Conservation (phyloP, 306 rosid genomes). For the Fagus sylvatica region DNA sequence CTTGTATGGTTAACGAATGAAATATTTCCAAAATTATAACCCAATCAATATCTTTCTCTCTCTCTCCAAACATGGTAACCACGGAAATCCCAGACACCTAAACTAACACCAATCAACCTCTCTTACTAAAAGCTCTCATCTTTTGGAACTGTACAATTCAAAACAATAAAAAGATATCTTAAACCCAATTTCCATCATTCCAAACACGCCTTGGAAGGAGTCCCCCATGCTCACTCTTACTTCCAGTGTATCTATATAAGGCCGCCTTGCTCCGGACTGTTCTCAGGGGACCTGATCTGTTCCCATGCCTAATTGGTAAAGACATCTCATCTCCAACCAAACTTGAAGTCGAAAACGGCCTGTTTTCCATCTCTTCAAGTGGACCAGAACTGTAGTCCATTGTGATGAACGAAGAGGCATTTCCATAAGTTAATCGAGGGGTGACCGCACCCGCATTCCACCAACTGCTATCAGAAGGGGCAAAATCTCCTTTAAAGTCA, state of each 20-base stretch:
- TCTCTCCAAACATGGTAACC: conserved; percentile 37
- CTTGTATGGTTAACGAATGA: conserved; percentile 58
- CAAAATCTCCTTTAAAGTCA: conserved; percentile 62
- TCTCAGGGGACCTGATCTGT: conserved; percentile 86
- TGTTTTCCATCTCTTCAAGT: conserved; percentile 73
- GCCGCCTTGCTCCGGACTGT: conserved; percentile 71
- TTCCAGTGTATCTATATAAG: conserved; percentile 54
- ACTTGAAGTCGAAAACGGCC: conserved; percentile 70
- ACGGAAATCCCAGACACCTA: conserved; percentile 41
- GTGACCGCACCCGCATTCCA: conserved; percentile 68
- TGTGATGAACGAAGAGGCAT: conserved; percentile 65
- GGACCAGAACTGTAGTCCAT: conserved; percentile 92
- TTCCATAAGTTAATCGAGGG: conserved; percentile 56
- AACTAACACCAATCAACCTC: conserved; percentile 37
- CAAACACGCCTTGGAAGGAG: conserved; percentile 52
- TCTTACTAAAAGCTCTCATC: conserved; percentile 29
- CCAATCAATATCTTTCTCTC: conserved; percentile 29
- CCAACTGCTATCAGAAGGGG: conserved; percentile 79
- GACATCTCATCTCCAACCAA: conserved; percentile 55
- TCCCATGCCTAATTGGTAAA: conserved; percentile 66
- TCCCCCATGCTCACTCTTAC: conserved; percentile 79
- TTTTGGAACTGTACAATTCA: conserved; percentile 66
- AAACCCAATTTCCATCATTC: conserved; percentile 56
- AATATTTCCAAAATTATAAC: conserved; percentile 60
- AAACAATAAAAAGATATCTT: conserved; percentile 26